Evolutionary conservation across 2,329 filamentous ascomycete species (phyloP).

Genomic region (Aspergillus brasiliensis): DNA sequence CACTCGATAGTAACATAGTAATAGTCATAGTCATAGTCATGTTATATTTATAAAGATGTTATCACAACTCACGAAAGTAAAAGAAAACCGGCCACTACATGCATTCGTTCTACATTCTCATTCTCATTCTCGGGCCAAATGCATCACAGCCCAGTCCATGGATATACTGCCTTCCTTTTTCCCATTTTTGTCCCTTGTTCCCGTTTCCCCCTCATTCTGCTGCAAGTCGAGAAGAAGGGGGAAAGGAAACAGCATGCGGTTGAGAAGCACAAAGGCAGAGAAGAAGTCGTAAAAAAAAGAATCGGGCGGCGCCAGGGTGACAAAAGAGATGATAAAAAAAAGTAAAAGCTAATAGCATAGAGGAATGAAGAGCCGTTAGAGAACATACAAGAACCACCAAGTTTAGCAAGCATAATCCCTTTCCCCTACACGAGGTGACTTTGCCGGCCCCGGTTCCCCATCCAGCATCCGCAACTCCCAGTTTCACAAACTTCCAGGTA

Average conservation of each 20-base stretch:
- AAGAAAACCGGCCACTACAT: neutral
- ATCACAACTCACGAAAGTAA: neutral
- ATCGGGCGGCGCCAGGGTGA: constrained; percentile 35
- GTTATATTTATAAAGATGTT: neutral
- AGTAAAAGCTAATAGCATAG: constrained; percentile 46
- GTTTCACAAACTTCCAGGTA: constrained; percentile 35
- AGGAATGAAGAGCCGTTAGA: constrained; percentile 42
- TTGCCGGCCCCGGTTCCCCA: constrained; percentile 36
- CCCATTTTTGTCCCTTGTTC: too few relatives aligned
- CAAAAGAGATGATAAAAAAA: constrained; percentile 27
- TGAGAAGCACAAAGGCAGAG: constrained; percentile 18
- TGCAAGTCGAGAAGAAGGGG: too few relatives aligned
- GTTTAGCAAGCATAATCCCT: constrained; percentile 29
- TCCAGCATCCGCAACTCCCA: constrained; percentile 41
- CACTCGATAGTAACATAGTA: too few relatives aligned
- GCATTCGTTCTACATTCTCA: constrained; percentile 11
- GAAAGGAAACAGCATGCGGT: neutral
- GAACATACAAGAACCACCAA: constrained; percentile 38
- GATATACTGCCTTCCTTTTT: too few relatives aligned
- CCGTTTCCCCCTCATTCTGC: too few relatives aligned
- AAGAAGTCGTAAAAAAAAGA: constrained; percentile 27
- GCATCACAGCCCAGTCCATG: neutral
- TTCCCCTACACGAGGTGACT: constrained; percentile 31
- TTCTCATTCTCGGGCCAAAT: neutral
- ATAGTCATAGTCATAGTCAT: too few relatives aligned